Percentiles rank a stretch among this genome's conserved stretches.
These are phyloP conservation scores for Clonostachys solani DNA, from an alignment of 2,329 filamentous ascomycete genomes.

Conservation along the genomic window DNA sequence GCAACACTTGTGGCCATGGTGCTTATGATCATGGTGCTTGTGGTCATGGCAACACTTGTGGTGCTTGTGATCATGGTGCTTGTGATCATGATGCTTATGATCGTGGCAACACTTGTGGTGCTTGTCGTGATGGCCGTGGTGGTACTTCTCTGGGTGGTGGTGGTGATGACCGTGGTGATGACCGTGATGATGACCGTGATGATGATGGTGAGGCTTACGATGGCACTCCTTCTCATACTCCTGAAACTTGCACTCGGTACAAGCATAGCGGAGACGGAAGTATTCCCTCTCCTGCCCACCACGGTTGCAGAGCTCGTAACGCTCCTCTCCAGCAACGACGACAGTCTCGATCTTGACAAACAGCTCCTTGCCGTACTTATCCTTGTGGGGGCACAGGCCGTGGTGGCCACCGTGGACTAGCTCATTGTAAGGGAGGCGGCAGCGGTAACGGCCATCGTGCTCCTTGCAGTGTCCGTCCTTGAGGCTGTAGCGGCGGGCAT, in stretches of 20 bases:
- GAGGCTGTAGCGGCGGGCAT: constrained; percentile 1
- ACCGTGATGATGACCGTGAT: background rate
- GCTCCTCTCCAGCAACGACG: constrained; percentile 1
- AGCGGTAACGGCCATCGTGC: constrained; percentile 2
- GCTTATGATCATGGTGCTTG: background rate
- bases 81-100: background rate
- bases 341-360: constrained; percentile 1
- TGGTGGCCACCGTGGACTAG: constrained; percentile 1
- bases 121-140: background rate
- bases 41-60: background rate
- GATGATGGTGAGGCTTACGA: too few relatives aligned
- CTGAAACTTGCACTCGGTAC: background rate
- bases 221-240: background rate
- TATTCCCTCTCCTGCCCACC: background rate
- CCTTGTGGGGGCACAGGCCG: background rate
- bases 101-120: background rate
- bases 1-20: background rate
- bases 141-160: background rate
- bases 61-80: background rate
- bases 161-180: background rate
- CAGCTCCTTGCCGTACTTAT: background rate
- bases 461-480: background rate
- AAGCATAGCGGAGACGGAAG: background rate
- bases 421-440: constrained; percentile 1
- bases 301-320: constrained; percentile 3